These are phyloP conservation scores for Penicillium sp. DNA, from an alignment of 2,329 filamentous ascomycete genomes.

Conservation along the genomic window DNA sequence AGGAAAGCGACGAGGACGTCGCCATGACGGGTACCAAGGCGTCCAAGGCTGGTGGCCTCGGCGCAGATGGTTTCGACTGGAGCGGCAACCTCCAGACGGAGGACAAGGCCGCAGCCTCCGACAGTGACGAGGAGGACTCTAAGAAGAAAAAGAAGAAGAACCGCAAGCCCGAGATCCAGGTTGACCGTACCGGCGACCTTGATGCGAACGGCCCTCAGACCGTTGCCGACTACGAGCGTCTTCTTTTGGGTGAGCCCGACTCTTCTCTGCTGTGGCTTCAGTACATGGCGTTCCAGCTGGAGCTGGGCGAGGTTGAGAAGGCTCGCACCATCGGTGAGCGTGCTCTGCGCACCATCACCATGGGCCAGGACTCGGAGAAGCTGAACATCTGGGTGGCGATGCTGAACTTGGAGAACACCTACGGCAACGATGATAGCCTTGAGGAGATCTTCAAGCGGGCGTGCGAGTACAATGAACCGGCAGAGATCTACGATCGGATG, in stretches of 20 bases:
- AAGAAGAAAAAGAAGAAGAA: constrained; percentile 69
- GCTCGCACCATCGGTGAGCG: constrained; percentile 87
- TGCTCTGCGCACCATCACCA: constrained; percentile 85
- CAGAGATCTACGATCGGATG: constrained; percentile 84
- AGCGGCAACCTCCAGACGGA: constrained; percentile 64
- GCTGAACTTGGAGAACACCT: constrained; percentile 90
- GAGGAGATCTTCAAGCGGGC: constrained; percentile 88
- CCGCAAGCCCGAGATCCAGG: constrained; percentile 72
- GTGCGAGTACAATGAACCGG: constrained; percentile 88
- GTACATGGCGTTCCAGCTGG: constrained; percentile 98
- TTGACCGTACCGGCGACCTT: constrained; percentile 89
- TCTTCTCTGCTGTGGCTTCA: constrained; percentile 92
- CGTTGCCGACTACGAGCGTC: constrained; percentile 86
- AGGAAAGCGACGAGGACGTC: constrained; percentile 43
- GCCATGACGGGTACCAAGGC: constrained; percentile 36
- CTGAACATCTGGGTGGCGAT: constrained; percentile 93
- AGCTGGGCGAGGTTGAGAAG: constrained; percentile 83
- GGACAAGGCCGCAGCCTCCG: constrained; percentile 43
- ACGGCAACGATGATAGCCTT: constrained; percentile 76
- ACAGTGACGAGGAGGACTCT: constrained; percentile 50
- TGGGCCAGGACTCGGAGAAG: constrained; percentile 87
- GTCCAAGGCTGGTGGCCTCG: constrained; percentile 57
- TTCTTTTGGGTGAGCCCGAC: constrained; percentile 87
- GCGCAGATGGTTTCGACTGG: constrained; percentile 83
- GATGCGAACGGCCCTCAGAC: constrained; percentile 86